Evolutionary conservation across 805 yeast species (phyloP), one percentile per base, ranked within the genome.

Genomic region (Saccharomyces jurei): DNA sequence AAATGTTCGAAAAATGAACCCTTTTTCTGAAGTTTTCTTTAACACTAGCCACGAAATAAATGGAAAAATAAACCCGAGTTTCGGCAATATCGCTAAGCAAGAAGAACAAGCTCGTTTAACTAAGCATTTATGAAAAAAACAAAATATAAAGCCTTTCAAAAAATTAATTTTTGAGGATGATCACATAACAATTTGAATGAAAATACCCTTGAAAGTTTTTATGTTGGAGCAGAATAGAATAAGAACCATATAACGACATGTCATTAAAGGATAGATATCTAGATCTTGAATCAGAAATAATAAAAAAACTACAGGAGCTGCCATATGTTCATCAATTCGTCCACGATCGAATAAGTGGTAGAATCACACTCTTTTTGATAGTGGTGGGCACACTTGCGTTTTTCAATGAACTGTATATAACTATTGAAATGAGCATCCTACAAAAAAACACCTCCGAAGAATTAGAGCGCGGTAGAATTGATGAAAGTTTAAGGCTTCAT

Each of bases 381-480:
- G 56, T 67, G 1, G 56, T 70, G 13, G 74, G 74, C 2, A 52
- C 61, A 4, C 48, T 70, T 50, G 72, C 74, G 21, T 58, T 69
- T 28, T 54, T 69, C 14, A 68, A 70, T 51, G 74, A 70, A 50
- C 41, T 69, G 4, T 69, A 61, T 50, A 65, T 70, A 22, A 68
- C 67, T 9, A 60, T 68, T 27, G 71, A 69, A 52, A 70, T 70
- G 74, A 63, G 62, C 27, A 59, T 65, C 30, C 50, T 67, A 31
- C 69, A 67, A 44, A 69, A 64, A 55, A 65, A 63, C 31, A 67
- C 73, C 2, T 69, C 68, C 48, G 64, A 64, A 49, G 68, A 67
- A 51, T 51, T 70, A 41, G 69, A 64, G 54, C 58, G 58, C 10
- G 69, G 70, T 6, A 56, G 56, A 11, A 64, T 69, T 22, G 68